Base-by-base conservation (phyloP, 352 stramenopile genomes). In the Pythium grandisporangium region DNA sequence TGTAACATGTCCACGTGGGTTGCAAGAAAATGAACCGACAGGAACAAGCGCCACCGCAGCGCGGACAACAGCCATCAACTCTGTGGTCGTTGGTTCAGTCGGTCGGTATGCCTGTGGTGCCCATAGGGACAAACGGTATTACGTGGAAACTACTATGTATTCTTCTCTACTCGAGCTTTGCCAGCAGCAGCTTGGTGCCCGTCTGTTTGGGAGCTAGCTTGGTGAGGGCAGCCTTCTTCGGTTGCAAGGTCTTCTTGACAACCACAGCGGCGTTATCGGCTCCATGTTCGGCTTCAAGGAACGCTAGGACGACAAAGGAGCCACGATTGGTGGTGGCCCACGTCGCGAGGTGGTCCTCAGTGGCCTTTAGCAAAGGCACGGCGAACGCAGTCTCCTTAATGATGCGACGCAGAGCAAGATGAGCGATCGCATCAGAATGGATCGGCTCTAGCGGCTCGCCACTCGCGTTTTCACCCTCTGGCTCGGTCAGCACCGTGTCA, bases 171-270 rank as follows among this genome's bases (percentile, higher is more conserved):
- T 78, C 53, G 39, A 93, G 75, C 54, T 90, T 90, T 52, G 86
- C 76, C 43, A 89, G 57, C 54, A 93, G 66, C 68, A 93, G 66
- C 57, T 82, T 86, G 42, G 75, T 90, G 42, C 80, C 80, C 39
- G 67, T 79, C 60, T 89, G 75, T 48, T 50, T 29, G 30, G 66
- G 63, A 10, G 53, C 47, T 23, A 84, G 66, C 51, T 81, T 80
- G 52, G 70, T 73, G 32, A 89, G 53, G 42, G 73, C 68, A 42
- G 48, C 22, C 50, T 76, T 70, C 19, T 62, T 52, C 23, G 66
- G 35, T 50, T 84, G 79, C 38, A 93, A 65, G 26, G 69, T 67
- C 41, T 79, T 85, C 38, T 62, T 50, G 16, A 93, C 56, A 6
- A 71, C 55, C 48, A 69, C 68, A 17, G 43, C 45, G 30, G 66